Percentiles rank a stretch among this genome's conserved stretches.
These are phyloP conservation scores for Fusarium tanahbumbuense DNA, from an alignment of 2,329 filamentous ascomycete species.

Conservation along the genomic window DNA sequence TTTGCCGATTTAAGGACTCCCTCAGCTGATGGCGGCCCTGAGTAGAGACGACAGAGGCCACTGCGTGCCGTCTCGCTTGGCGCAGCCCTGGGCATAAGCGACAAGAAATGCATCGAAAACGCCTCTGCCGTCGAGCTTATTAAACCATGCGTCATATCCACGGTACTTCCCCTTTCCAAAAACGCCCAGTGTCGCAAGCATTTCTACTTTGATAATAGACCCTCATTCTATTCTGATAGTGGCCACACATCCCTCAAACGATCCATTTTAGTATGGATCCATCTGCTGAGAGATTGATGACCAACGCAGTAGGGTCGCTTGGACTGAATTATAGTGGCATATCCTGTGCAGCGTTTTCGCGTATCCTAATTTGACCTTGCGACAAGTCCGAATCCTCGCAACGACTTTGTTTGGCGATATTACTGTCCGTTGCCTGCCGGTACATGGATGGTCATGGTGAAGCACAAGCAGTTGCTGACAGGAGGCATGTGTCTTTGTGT, in stretches of 20 bases:
- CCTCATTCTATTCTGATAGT: constrained; percentile 8
- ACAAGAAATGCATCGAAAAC: constrained; percentile 17
- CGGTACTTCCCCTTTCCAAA: background rate
- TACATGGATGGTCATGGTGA: constrained; percentile 38
- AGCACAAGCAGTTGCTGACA: constrained; percentile 25
- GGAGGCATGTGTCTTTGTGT: constrained; percentile 26
- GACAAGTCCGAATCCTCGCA: constrained; percentile 20
- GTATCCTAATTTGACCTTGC: constrained; percentile 5
- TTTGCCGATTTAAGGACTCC: constrained; percentile 31
- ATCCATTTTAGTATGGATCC: constrained; percentile 18
- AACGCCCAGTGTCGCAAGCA: background rate
- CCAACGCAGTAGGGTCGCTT: constrained; percentile 16
- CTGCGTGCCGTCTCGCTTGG: constrained; percentile 28
- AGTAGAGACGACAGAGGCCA: constrained; percentile 9
- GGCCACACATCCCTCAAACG: constrained; percentile 13
- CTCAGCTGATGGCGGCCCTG: constrained; percentile 36
- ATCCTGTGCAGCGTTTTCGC: constrained; percentile 2
- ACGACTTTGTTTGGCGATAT: constrained; percentile 30
- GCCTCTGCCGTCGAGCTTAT: constrained; percentile 30
- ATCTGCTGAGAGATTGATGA: constrained; percentile 21
- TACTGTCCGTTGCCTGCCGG: constrained; percentile 42
- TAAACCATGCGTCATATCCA: constrained; percentile 6
- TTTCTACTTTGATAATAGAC: constrained; percentile 5
- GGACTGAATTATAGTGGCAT: constrained; percentile 18
- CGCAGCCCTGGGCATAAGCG: constrained; percentile 20